These are phyloP conservation scores for Capsella bursapastoris DNA, from an alignment of 345 rosid genomes.

Conservation along the genomic window DNA sequence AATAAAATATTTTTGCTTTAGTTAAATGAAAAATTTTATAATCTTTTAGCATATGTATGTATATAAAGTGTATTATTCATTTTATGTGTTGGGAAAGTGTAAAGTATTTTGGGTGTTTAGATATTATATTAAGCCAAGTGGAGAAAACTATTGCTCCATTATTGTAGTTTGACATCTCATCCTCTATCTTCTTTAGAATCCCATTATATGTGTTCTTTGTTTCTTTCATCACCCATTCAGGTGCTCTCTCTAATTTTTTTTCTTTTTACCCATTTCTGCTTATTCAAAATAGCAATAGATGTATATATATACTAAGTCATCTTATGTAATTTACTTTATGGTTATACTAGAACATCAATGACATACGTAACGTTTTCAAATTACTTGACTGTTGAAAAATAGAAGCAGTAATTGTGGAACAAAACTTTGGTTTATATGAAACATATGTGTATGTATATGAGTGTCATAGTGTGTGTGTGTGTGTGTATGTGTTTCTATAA, in stretches of 20 bases:
- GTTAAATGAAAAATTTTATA: not conserved
- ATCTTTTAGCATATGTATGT: not conserved
- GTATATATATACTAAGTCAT: not conserved
- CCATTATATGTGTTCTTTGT: conserved; percentile 34
- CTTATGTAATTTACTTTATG: not conserved
- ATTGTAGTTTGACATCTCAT: conserved; percentile 48
- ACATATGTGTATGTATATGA: not conserved
- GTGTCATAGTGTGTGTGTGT: not conserved
- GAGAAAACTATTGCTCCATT: conserved; percentile 44
- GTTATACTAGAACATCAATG: not conserved
- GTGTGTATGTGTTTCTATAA: not conserved
- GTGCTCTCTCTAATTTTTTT: conserved; percentile 29
- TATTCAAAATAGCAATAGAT: not conserved
- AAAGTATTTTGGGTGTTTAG: conserved; percentile 33
- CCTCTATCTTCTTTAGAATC: conserved; percentile 37
- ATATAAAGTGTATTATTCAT: not conserved
- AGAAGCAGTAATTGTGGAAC: not conserved
- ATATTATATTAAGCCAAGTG: conserved; percentile 42
- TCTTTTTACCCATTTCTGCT: not conserved
- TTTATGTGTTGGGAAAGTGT: not conserved
- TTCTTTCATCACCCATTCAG: conserved; percentile 40
- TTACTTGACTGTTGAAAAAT: not conserved
- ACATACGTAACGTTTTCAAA: not conserved
- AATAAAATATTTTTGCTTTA: not conserved
- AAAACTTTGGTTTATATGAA: not conserved